A percentile compares a stretch with the other conserved stretches of the same genome.
Conservation (phyloP, 139 green algal genomes). For the Chlorella sorokiniana region DNA sequence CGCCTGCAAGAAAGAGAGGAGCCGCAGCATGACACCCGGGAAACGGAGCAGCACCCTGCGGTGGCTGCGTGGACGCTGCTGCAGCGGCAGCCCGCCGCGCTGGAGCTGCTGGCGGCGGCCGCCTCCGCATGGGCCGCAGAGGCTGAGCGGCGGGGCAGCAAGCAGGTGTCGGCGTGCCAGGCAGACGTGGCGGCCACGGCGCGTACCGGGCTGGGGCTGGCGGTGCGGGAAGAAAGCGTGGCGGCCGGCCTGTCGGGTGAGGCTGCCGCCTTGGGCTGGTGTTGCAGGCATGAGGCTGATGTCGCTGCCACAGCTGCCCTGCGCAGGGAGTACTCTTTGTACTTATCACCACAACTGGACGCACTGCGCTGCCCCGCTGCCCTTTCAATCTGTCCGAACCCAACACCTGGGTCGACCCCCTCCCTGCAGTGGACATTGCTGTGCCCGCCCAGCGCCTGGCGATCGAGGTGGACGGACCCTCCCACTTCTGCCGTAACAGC, state of each 20-base stretch:
- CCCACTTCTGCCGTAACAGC: slow-evolving; percentile 42
- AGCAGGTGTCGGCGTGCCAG: slow-evolving; percentile 15
- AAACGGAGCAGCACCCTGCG: not conserved
- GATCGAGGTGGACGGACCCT: slow-evolving; percentile 41
- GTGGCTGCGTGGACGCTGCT: not conserved
- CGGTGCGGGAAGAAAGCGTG: not conserved
- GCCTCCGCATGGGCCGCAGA: not conserved
- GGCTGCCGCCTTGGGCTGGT: not conserved
- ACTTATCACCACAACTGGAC: too few relatives aligned
- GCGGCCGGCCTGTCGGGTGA: not conserved
- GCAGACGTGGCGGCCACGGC: slow-evolving; percentile 15
- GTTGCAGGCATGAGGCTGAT: not conserved
- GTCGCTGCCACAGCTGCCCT: not conserved
- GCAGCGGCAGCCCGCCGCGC: not conserved
- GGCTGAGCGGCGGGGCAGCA: not conserved
- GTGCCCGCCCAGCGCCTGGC: slow-evolving; percentile 3
- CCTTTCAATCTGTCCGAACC: not conserved
- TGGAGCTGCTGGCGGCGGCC: not conserved
- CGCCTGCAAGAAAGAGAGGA: not conserved
- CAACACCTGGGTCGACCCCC: not conserved
- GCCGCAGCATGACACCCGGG: not conserved
- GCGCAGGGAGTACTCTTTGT: too few relatives aligned
- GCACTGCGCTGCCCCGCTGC: too few relatives aligned
- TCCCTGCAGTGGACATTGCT: slow-evolving; percentile 17
- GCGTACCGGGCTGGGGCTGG: not conserved